A percentile compares a stretch with the other conserved stretches of the same genome.
Evolutionary conservation across 148 eudicot species (phyloP).

Genomic region (Rhododendron simsii): DNA sequence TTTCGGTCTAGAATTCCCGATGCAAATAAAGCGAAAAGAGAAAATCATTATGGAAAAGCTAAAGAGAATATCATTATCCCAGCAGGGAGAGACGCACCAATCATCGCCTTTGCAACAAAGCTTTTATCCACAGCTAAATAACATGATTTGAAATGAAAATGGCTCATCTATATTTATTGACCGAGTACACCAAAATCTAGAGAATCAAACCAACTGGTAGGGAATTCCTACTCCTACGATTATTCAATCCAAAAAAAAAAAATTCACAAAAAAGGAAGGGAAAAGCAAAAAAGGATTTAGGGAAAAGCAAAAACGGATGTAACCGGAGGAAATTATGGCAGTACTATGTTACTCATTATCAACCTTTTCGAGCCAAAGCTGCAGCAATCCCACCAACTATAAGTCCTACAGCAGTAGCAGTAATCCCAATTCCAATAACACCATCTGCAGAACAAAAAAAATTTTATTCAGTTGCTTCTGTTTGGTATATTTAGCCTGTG

Average conservation of each 20-base stretch:
- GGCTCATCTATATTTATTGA: neutral
- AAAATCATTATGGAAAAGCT: neutral
- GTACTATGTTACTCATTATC: neutral
- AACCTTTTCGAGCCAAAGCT: conserved; percentile 55
- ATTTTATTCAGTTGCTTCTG: neutral
- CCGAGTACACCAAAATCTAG: neutral
- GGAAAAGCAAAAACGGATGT: neutral
- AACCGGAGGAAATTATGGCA: neutral
- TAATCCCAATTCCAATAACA: conserved; percentile 77
- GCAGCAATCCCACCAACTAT: conserved; percentile 88
- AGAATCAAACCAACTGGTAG: neutral
- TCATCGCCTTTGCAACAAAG: neutral
- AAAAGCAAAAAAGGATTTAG: neutral
- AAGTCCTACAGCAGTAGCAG: conserved; percentile 86
- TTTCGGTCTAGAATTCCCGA: neutral
- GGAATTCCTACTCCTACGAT: neutral
- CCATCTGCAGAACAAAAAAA: conserved; percentile 54
- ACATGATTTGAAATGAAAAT: neutral
- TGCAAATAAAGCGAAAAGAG: neutral
- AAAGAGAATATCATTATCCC: neutral
- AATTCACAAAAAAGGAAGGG: no score
- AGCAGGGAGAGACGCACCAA: neutral
- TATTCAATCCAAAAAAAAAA: neutral
- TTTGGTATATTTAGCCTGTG: neutral
- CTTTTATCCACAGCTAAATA: neutral